These are phyloP conservation scores for Hyaloscypha finlandica DNA, from an alignment of 495 filamentous ascomycete species.

Conservation along the genomic window DNA sequence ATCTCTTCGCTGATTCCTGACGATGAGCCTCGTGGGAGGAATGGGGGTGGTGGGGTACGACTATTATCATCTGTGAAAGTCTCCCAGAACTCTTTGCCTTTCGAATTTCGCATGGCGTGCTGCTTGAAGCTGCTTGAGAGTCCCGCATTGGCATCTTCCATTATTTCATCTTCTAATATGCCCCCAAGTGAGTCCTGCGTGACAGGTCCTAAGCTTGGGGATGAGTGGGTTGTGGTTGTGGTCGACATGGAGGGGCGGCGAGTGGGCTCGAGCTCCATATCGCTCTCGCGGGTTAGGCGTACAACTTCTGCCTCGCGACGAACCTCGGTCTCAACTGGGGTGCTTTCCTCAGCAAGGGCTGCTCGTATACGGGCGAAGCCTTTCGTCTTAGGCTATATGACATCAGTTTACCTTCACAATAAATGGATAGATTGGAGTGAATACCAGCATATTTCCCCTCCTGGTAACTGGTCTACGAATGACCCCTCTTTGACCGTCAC, in stretches of 20 bases:
- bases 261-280: slow-evolving; percentile 48
- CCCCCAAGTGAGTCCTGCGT: slow-evolving; percentile 54
- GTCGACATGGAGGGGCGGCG: slow-evolving; percentile 35
- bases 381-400: slow-evolving; percentile 78
- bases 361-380: slow-evolving; percentile 91
- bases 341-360: slow-evolving; percentile 81
- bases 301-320: slow-evolving; percentile 93
- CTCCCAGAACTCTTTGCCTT: slow-evolving; percentile 79
- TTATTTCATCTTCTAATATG: slow-evolving; percentile 61
- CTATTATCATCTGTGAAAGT: slow-evolving; percentile 59
- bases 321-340: slow-evolving; percentile 85
- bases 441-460: slow-evolving; percentile 82
- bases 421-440: slow-evolving; percentile 30
- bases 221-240: slow-evolving; percentile 55
- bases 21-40: slow-evolving; percentile 28
- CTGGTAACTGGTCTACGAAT: slow-evolving; percentile 75
- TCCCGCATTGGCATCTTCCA: slow-evolving; percentile 50
- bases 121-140: slow-evolving; percentile 69
- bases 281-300: slow-evolving; percentile 82
- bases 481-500: slow-evolving; percentile 52
- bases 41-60: slow-evolving; percentile 51
- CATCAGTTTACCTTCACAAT: slow-evolving; percentile 21
- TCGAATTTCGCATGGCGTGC: slow-evolving; percentile 69
- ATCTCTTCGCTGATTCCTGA: slow-evolving; percentile 60
- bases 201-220: slow-evolving; percentile 43